Percentiles rank a stretch among this genome's conserved stretches.
Evolutionary conservation across 2,329 filamentous ascomycete genomes (phyloP).

Genomic region (Teratosphaeria destructans): DNA sequence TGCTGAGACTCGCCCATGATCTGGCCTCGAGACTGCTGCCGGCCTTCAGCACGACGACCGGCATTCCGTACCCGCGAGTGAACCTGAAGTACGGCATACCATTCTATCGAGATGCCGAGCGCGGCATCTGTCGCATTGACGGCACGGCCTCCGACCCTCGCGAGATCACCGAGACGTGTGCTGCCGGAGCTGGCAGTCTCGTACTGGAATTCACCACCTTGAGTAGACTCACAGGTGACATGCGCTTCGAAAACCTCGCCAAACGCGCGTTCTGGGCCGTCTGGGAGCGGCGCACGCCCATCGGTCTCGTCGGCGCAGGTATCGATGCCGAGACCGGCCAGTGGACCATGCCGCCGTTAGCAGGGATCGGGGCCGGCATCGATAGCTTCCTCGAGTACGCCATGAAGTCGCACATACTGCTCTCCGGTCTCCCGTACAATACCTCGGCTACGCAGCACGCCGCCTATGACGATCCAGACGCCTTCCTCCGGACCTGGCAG

Average conservation of each 20-base stretch:
- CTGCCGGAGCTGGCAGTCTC: constrained; percentile 88
- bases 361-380: constrained; percentile 92
- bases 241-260: constrained; percentile 76
- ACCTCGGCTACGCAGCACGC: constrained; percentile 42
- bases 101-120: constrained; percentile 58
- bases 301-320: constrained; percentile 80
- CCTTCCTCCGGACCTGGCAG: constrained; percentile 75
- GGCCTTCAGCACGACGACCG: constrained; percentile 83
- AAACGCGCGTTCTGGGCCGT: constrained; percentile 95
- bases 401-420: constrained; percentile 81
- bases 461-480: constrained; percentile 49
- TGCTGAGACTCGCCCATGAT: constrained; percentile 81
- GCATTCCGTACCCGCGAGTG: constrained; percentile 87
- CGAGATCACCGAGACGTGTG: constrained; percentile 93
- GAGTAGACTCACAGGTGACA: constrained; percentile 76
- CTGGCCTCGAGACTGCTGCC: constrained; percentile 75
- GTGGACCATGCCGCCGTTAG: constrained; percentile 71
- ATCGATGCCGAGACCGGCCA: constrained; percentile 84
- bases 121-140: constrained; percentile 34
- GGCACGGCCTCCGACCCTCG: constrained; percentile 35
- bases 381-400: constrained; percentile 99
- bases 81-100: constrained; percentile 85
- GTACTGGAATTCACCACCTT: constrained; percentile 88
- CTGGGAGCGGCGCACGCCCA: constrained; percentile 77
- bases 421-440: constrained; percentile 53